phyloP scores from a whole-genome alignment of 202 grass and related monocot species.

The Setaria viridis region DNA sequence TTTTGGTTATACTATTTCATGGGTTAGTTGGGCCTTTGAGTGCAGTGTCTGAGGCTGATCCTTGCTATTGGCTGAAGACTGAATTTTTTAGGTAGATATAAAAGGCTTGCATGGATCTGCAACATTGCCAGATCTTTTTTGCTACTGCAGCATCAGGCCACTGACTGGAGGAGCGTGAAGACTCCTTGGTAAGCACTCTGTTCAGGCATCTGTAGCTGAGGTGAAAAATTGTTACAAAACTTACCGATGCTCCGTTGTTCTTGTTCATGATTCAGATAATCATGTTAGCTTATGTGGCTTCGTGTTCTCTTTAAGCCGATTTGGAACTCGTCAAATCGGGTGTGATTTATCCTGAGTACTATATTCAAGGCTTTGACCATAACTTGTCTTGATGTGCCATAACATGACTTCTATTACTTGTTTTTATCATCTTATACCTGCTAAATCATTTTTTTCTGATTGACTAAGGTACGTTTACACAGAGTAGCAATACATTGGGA shows the following conservation, averaged over 20 bases:
- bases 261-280: conserved; percentile 63
- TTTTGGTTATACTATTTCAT: conserved; percentile 25
- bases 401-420: not conserved
- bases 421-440: not conserved
- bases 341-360: not conserved
- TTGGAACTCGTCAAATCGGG: not conserved
- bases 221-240: conserved; percentile 30
- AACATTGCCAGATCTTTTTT: conserved; percentile 55
- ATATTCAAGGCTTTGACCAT: no score
- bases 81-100: conserved; percentile 42
- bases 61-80: conserved; percentile 61
- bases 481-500: not conserved
- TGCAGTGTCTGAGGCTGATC: conserved; percentile 51
- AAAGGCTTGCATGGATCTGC: conserved; percentile 56
- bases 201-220: conserved; percentile 43
- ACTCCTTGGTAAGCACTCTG: conserved; percentile 47
- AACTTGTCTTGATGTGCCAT: not conserved
- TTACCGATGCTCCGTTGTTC: conserved; percentile 42
- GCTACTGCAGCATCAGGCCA: conserved; percentile 42
- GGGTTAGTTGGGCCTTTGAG: conserved; percentile 45
- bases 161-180: conserved; percentile 45
- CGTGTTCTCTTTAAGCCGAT: not conserved
- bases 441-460: not conserved
- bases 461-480: not conserved
- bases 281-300: not conserved